Percentiles rank a stretch among this genome's conserved stretches.
Evolutionary conservation across 805 yeast species (phyloP).

Genomic region (Debaryomyces hansenii): DNA sequence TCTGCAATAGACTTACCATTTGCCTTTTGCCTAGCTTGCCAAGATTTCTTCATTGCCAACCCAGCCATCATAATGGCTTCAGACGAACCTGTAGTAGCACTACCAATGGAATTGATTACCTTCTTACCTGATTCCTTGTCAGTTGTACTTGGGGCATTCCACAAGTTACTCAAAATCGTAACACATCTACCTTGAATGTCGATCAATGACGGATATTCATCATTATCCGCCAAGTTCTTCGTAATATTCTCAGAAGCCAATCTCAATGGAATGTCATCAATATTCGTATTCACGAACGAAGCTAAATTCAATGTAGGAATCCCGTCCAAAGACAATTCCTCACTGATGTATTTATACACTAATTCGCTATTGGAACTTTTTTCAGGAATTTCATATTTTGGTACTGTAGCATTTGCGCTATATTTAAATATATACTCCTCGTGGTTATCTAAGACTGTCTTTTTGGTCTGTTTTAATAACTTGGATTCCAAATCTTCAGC

Average conservation of each 20-base stretch:
- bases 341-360: slow-evolving; percentile 65
- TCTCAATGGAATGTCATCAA: slow-evolving; percentile 42
- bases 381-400: slow-evolving; percentile 63
- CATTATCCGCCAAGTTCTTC: slow-evolving; percentile 89
- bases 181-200: slow-evolving; percentile 82
- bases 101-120: slow-evolving; percentile 60
- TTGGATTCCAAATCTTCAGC: slow-evolving; percentile 40
- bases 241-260: slow-evolving; percentile 70
- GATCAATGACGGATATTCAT: slow-evolving; percentile 85
- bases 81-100: slow-evolving; percentile 92
- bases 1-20: slow-evolving; percentile 58
- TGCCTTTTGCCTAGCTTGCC: slow-evolving; percentile 69
- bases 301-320: slow-evolving; percentile 83
- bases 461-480: slow-evolving; percentile 24
- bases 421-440: slow-evolving; percentile 34
- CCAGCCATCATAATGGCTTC: slow-evolving; percentile 96
- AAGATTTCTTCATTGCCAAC: slow-evolving; percentile 82
- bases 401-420: slow-evolving; percentile 31
- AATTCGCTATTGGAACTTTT: slow-evolving; percentile 51
- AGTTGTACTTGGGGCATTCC: slow-evolving; percentile 62
- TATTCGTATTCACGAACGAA: slow-evolving; percentile 79
- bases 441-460: slow-evolving; percentile 18
- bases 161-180: slow-evolving; percentile 71
- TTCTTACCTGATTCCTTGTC: slow-evolving; percentile 23
- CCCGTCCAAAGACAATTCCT: slow-evolving; percentile 81